Conservation (phyloP, 345 rosid genomes). For the Arabis hirsuta region DNA sequence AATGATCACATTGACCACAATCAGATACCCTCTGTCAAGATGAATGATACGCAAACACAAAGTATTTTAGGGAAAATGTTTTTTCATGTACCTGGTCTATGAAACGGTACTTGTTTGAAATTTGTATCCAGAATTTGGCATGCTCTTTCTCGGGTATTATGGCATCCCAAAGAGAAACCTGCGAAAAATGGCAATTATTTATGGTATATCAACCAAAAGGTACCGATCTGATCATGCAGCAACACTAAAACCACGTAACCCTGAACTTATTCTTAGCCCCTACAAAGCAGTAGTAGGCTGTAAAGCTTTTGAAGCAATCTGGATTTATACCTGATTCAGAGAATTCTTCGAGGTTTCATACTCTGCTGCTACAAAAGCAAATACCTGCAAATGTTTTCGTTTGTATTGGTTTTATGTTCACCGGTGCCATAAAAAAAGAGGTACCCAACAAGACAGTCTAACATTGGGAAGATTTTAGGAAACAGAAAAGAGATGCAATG, state of each 20-base stretch:
- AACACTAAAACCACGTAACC: slow-evolving; percentile 8
- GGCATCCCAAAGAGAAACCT: slow-evolving; percentile 97
- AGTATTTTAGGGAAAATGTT: background rate
- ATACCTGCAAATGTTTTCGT: slow-evolving; percentile 57
- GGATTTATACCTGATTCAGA: slow-evolving; percentile 73
- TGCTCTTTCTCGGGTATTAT: slow-evolving; percentile 79
- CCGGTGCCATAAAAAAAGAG: background rate
- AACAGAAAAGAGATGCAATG: slow-evolving; percentile 18
- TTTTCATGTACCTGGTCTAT: slow-evolving; percentile 70
- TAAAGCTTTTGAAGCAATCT: slow-evolving; percentile 10
- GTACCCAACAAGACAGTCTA: background rate
- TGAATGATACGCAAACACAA: background rate
- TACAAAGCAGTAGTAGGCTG: background rate
- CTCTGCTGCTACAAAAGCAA: slow-evolving; percentile 87
- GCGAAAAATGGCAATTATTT: slow-evolving; percentile 2
- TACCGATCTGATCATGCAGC: background rate
- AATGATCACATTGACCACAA: slow-evolving; percentile 24
- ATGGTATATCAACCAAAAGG: background rate
- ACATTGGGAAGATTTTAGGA: background rate
- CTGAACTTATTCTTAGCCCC: slow-evolving; percentile 11
- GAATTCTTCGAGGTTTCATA: slow-evolving; percentile 78
- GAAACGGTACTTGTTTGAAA: slow-evolving; percentile 88
- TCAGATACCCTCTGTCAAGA: background rate
- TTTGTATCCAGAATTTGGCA: slow-evolving; percentile 82
- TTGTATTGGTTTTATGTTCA: slow-evolving; percentile 11